Evolutionary conservation across 768 basidiomycete genomes (phyloP).

Genomic region (Naematelia encephala): DNA sequence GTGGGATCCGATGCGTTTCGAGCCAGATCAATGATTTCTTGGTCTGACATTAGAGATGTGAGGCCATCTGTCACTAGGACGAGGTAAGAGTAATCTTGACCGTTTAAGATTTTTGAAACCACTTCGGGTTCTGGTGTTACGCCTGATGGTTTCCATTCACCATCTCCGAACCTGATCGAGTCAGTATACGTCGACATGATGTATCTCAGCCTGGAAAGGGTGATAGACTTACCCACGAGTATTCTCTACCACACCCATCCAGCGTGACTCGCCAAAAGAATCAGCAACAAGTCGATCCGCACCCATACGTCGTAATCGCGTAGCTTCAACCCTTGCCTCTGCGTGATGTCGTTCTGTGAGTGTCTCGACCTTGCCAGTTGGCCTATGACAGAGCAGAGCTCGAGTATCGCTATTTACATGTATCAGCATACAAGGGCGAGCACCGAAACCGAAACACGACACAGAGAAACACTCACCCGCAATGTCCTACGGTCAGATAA

Average conservation of each 20-base stretch:
- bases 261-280: conserved; percentile 89
- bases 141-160: conserved; percentile 81
- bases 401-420: conserved; percentile 70
- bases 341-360: conserved; percentile 96
- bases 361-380: conserved; percentile 68
- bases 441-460: neutral
- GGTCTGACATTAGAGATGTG: conserved; percentile 83
- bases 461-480: conserved; percentile 61
- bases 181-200: conserved; percentile 21
- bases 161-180: conserved; percentile 70
- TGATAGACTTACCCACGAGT: conserved; percentile 67
- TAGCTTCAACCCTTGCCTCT: conserved; percentile 81
- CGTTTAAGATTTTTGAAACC: conserved; percentile 67
- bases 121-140: conserved; percentile 93
- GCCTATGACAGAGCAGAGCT: conserved; percentile 72
- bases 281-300: conserved; percentile 77
- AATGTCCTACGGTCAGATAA: conserved; percentile 84
- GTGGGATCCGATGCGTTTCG: conserved; percentile 68
- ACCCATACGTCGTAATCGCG: conserved; percentile 79
- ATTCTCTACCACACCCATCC: conserved; percentile 86
- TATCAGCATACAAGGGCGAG: conserved; percentile 6
- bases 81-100: conserved; percentile 81
- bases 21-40: conserved; percentile 88
- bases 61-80: conserved; percentile 91
- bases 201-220: neutral